phyloP scores from a whole-genome alignment of 352 stramenopile genomes.

The Pythium aquatile region DNA sequence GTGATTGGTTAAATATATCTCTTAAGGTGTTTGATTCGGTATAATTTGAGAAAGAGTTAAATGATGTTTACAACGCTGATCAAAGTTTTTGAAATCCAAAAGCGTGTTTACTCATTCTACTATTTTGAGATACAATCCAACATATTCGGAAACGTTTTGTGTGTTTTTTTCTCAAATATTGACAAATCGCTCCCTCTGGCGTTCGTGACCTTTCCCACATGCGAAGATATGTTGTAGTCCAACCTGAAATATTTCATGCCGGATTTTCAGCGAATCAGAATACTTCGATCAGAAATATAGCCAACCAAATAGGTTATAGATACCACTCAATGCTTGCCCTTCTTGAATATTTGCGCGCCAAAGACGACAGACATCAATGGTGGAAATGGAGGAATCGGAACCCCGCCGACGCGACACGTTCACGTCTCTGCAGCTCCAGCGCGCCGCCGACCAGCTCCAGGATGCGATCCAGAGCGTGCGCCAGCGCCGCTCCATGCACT shows the following conservation, averaged over 20 bases:
- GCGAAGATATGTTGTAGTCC: constrained; percentile 22
- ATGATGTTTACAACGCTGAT: no score
- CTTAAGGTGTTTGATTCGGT: not conserved
- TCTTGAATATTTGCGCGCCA: not conserved
- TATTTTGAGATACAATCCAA: no score
- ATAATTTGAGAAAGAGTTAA: not conserved
- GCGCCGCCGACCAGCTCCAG: constrained; percentile 51
- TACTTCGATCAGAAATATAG: not conserved
- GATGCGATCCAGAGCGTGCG: constrained; percentile 44
- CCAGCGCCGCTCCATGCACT: constrained; percentile 23
- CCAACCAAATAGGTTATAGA: not conserved
- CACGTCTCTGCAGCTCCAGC: constrained; percentile 35
- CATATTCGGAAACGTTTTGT: no score
- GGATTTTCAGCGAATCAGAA: constrained; percentile 6
- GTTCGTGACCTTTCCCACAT: constrained; percentile 24
- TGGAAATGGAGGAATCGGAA: constrained; percentile 3
- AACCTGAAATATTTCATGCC: constrained; percentile 4
- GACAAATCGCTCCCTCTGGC: not conserved
- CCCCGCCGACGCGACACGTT: constrained; percentile 22
- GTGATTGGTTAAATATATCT: not conserved
- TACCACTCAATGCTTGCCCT: not conserved
- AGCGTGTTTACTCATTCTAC: no score
- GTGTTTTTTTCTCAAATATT: not conserved
- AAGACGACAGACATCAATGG: not conserved
- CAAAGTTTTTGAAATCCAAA: no score